A percentile compares a stretch with the other conserved stretches of the same genome.
These are phyloP conservation scores for Copromyces sp. DNA, from an alignment of 495 filamentous ascomycete genomes.

Conservation along the genomic window DNA sequence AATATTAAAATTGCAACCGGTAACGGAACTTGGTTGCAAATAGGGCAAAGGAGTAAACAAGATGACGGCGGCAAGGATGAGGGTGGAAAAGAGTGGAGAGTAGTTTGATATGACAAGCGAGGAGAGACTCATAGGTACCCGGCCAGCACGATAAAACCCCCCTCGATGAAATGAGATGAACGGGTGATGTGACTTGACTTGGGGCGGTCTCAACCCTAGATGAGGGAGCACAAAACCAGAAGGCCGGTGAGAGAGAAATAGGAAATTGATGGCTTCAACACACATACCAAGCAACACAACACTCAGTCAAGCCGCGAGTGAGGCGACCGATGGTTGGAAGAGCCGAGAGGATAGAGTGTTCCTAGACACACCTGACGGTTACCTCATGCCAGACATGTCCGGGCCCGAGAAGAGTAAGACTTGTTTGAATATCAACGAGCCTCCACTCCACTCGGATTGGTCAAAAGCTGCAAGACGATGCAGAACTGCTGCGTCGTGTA, in stretches of 20 bases:
- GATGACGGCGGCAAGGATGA: not conserved
- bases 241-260: not conserved
- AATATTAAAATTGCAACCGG: not conserved
- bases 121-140: not conserved
- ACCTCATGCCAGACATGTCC: not conserved
- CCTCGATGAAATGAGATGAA: not conserved
- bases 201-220: not conserved
- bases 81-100: not conserved
- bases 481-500: not conserved
- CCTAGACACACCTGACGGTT: not conserved
- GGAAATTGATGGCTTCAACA: not conserved
- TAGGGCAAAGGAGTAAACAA: not conserved
- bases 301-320: not conserved
- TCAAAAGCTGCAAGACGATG: not conserved
- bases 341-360: not conserved
- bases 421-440: not conserved
- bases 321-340: not conserved
- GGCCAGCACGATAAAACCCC: not conserved
- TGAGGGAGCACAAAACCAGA: not conserved
- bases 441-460: not conserved
- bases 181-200: not conserved
- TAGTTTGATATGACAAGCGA: not conserved
- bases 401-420: not conserved
- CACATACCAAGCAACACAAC: not conserved
- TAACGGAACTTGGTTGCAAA: not conserved